Percentiles rank a stretch among this genome's conserved stretches.
Conservation (phyloP, 148 eudicot species). For the Vaccinium macrocarpon region DNA sequence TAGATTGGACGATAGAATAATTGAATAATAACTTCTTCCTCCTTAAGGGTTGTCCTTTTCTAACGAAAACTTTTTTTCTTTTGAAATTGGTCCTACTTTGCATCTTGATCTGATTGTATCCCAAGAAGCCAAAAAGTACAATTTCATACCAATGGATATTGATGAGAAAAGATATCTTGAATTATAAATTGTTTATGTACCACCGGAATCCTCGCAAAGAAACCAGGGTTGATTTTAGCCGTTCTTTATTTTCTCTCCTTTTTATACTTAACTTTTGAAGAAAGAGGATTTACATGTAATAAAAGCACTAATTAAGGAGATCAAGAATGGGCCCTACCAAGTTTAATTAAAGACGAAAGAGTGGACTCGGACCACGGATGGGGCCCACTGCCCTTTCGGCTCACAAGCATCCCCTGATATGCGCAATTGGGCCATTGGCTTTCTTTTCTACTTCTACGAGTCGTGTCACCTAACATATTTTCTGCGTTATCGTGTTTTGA, state of each 20-base stretch:
- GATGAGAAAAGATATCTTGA: background rate
- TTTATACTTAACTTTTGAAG: background rate
- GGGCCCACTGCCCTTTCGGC: background rate
- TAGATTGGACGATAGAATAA: background rate
- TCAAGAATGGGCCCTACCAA: background rate
- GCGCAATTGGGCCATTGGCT: background rate
- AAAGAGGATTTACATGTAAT: conserved; percentile 1
- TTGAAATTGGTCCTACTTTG: no score
- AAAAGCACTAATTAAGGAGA: background rate
- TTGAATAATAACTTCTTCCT: background rate
- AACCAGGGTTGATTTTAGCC: background rate
- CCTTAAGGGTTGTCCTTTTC: background rate
- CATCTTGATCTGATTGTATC: no score
- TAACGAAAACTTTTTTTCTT: background rate
- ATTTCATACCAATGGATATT: background rate
- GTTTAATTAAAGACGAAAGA: background rate
- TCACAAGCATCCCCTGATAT: background rate
- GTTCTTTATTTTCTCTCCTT: background rate
- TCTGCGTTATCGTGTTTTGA: background rate
- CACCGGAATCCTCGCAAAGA: conserved; percentile 5
- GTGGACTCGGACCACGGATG: background rate
- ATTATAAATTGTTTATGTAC: background rate
- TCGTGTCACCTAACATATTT: background rate
- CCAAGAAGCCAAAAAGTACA: background rate
- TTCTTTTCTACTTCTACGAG: background rate